Evolutionary conservation across 2,329 filamentous ascomycete genomes (phyloP).

Genomic region (Colletotrichum orchidophilum): DNA sequence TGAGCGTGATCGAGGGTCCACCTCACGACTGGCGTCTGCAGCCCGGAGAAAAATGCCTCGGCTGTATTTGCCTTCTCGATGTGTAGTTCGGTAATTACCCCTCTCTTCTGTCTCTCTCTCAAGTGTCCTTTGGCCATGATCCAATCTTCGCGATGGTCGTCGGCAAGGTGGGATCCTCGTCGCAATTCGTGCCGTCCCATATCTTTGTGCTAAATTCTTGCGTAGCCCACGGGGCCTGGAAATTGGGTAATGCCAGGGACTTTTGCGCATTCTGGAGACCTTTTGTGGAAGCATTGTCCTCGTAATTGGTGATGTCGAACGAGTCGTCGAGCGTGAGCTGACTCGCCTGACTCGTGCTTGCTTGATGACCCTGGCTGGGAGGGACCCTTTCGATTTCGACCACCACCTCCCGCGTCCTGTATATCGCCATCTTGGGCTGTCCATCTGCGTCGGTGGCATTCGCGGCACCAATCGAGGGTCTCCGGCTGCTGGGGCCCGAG

Average conservation of each 20-base stretch:
- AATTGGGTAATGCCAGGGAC: conserved; percentile 12
- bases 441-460: not conserved
- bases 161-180: conserved; percentile 24
- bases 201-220: conserved; percentile 26
- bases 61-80: not conserved
- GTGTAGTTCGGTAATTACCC: not conserved
- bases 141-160: conserved; percentile 16
- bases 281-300: not conserved
- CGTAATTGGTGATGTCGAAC: not conserved
- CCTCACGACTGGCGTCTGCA: too few species aligned
- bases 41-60: not conserved
- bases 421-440: conserved; percentile 30
- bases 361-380: not conserved
- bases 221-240: conserved; percentile 18
- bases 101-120: too few species aligned
- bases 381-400: conserved; percentile 19
- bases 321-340: conserved; percentile 1
- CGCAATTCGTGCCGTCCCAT: conserved; percentile 30
- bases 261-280: not conserved
- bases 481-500: not conserved
- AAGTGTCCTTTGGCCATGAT: not conserved
- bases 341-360: not conserved
- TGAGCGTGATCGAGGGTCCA: not conserved
- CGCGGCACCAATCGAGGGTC: not conserved
- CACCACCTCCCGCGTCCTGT: conserved; percentile 20